Conservation (phyloP, 805 yeast species). For the Jamesozyma gamospora region DNA sequence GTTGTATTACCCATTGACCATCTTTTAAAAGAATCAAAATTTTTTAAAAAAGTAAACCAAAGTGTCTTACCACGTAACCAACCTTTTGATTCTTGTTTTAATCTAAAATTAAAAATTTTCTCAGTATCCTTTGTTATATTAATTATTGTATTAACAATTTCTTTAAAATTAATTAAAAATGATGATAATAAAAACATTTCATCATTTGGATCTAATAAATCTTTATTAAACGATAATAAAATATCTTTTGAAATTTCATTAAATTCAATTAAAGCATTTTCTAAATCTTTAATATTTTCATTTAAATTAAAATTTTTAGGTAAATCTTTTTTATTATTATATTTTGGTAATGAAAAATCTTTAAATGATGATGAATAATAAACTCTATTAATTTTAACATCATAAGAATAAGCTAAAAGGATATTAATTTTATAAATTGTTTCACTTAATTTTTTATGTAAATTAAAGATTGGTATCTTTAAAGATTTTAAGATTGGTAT, state of each 20-base stretch:
- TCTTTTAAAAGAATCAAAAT: constrained; percentile 27
- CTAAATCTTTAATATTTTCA: constrained; percentile 16
- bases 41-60: constrained; percentile 36
- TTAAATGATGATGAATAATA: constrained; percentile 12
- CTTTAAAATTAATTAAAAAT: constrained; percentile 39
- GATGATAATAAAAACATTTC: constrained; percentile 42
- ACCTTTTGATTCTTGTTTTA: constrained; percentile 28
- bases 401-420: constrained; percentile 33
- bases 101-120: constrained; percentile 25
- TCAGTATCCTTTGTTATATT: constrained; percentile 27
- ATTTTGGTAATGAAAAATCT: constrained; percentile 6
- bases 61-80: constrained; percentile 30
- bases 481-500: constrained; percentile 25
- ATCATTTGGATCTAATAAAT: constrained; percentile 36
- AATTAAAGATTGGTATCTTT: constrained; percentile 24
- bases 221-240: constrained; percentile 16
- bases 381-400: constrained; percentile 27
- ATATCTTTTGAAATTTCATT: constrained; percentile 30
- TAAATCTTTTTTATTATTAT: constrained; percentile 11
- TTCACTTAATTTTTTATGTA: constrained; percentile 30
- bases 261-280: constrained; percentile 27
- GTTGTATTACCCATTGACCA: constrained; percentile 27
- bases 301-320: constrained; percentile 22
- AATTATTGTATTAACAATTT: constrained; percentile 28
- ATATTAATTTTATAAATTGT: constrained; percentile 27